Base-by-base conservation (phyloP, 2,329 filamentous ascomycete genomes). In the Pseudogymnoascus pannorum region DNA sequence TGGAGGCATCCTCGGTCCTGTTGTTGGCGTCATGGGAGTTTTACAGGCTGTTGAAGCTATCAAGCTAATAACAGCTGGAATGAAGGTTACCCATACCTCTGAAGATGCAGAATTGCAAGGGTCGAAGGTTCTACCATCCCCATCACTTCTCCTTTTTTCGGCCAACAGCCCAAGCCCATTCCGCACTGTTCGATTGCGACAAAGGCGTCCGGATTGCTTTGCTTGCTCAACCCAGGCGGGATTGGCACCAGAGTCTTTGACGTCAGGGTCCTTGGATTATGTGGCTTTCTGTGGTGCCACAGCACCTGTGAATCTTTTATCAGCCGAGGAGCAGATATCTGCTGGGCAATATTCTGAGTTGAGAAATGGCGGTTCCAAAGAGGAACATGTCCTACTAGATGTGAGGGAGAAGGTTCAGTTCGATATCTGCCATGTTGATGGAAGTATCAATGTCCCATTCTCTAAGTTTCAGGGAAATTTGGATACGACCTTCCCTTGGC, bases 11-110 rank as follows among this genome's bases (percentile, higher is more conserved):
- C 70, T 99, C 1, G 94, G 94, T 0, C 92, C 94, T 0, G 92
- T 97, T 0, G 94, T 99, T 0, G 94, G 94, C 0, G 81, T 86
- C 0, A 97, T 99, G 91, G 94, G 94, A 6, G 87, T 96, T 0
- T 76, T 97, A 61, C 94, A 97, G 76, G 93, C 94, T 0, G 78
- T 96, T 1, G 92, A 97, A 75, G 86, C 91, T 0, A 86, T 97
- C 69, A 94, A 95, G 72, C 74, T 97, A n/a, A 80, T 97, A 14
- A 80, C 84, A 2, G 68, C 68, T 48, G 68, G 61, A 48, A 33
- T 58, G 31, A 16, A 57, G 5, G 62, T 38, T 7, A 38, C 9
- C 36, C 26, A 54, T 54, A 64, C 22, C 62, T 61, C 26, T 59
- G 36, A 65, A n/a, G 35, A 61, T 29, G 60, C 57, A 4, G 35